A percentile compares a stretch with the other conserved stretches of the same genome.
These are phyloP conservation scores for Jacaranda copaia DNA, from an alignment of 257 asterid genomes.

Conservation along the genomic window DNA sequence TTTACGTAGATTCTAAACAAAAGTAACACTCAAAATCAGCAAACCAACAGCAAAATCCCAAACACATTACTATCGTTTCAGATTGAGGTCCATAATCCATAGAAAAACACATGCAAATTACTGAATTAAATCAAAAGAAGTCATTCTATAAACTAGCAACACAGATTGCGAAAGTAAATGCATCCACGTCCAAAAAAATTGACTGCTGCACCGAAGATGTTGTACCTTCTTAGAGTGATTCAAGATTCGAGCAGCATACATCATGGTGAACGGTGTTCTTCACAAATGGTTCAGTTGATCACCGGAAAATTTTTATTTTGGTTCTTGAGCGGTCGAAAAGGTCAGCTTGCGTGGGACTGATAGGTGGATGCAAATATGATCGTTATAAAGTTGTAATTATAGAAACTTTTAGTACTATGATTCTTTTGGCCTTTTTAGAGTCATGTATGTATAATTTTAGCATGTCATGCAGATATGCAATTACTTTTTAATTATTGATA, in stretches of 20 bases:
- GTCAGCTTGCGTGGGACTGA: slow-evolving; percentile 25
- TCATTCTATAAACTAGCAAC: slow-evolving; percentile 19
- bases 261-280: slow-evolving; percentile 48
- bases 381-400: no score
- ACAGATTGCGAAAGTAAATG: slow-evolving; percentile 9
- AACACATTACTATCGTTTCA: slow-evolving; percentile 15
- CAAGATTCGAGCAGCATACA: slow-evolving; percentile 61
- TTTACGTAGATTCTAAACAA: not conserved
- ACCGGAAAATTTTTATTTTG: slow-evolving; percentile 27
- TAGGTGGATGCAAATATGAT: not conserved
- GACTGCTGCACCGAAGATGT: slow-evolving; percentile 2
- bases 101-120: slow-evolving; percentile 2
- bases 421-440: no score
- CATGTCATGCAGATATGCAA: no score
- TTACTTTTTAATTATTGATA: no score
- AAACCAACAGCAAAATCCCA: slow-evolving; percentile 34
- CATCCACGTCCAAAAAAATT: slow-evolving; percentile 11
- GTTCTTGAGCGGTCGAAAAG: slow-evolving; percentile 38
- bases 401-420: no score
- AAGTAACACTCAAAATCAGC: slow-evolving; percentile 13
- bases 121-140: slow-evolving; percentile 26
- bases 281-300: slow-evolving; percentile 18
- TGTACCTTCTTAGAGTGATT: slow-evolving; percentile 74
- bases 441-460: no score
- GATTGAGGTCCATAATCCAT: slow-evolving; percentile 22